Conservation (phyloP, 208 protist genomes). For the Crithidia thermophila region DNA sequence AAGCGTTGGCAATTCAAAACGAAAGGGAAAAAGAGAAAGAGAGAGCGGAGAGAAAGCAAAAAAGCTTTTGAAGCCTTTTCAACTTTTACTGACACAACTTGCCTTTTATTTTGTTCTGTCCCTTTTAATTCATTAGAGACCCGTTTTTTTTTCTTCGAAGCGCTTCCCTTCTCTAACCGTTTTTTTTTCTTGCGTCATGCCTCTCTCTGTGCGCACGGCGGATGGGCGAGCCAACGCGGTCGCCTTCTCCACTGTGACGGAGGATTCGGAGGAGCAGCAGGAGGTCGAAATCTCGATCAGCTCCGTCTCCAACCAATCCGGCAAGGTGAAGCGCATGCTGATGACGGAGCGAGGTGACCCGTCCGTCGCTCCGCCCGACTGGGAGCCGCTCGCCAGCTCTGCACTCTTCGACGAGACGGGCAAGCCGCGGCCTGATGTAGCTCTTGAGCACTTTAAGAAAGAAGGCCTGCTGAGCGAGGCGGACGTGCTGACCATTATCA, state of each 20-base stretch:
- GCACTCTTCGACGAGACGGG: constrained; percentile 62
- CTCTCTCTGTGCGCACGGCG: neutral
- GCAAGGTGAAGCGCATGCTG: constrained; percentile 64
- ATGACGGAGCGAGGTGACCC: constrained; percentile 53
- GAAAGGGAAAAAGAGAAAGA: neutral
- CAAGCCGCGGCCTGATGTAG: constrained; percentile 50
- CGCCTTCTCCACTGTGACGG: constrained; percentile 1
- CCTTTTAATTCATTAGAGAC: neutral
- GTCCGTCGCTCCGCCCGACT: constrained; percentile 57
- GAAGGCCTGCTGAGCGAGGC: constrained; percentile 78
- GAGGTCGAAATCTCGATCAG: neutral
- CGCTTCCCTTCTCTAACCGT: no score
- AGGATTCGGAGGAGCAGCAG: neutral
- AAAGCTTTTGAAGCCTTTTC: neutral
- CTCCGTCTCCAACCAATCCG: constrained; percentile 3
- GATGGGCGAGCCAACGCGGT: neutral
- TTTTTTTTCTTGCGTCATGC: constrained; percentile 2
- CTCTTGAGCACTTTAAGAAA: constrained; percentile 71
- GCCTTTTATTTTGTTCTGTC: neutral
- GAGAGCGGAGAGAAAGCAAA: neutral
- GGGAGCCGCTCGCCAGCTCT: constrained; percentile 62
- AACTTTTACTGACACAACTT: neutral
- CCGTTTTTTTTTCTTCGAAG: neutral
- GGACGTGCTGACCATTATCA: constrained; percentile 80
- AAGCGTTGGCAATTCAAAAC: neutral